Percentiles rank a stretch among this genome's conserved stretches.
These are phyloP conservation scores for Orobanche coerulescens DNA, from an alignment of 257 asterid genomes.

Conservation along the genomic window DNA sequence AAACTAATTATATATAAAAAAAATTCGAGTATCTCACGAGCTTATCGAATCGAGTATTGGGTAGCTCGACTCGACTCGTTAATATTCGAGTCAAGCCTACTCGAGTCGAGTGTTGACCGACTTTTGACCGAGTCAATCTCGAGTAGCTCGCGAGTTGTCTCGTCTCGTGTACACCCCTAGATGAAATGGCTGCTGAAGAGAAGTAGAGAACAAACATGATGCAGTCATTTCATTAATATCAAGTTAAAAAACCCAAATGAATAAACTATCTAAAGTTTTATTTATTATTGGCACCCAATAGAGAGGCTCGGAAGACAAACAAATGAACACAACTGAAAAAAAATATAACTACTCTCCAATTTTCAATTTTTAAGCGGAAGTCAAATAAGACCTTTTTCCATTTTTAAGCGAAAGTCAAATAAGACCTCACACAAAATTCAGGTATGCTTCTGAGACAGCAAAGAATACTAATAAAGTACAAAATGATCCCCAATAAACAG, in stretches of 20 bases:
- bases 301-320: neutral
- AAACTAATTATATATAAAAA: no score
- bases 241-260: neutral
- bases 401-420: neutral
- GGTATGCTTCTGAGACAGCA: neutral
- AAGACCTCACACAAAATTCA: conserved; percentile 6
- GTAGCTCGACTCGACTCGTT: no score
- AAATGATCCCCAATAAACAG: neutral
- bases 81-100: no score
- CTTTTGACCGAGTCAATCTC: no score
- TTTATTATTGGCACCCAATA: neutral
- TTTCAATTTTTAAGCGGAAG: neutral
- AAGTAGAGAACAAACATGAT: no score
- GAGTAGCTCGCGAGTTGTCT: no score
- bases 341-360: neutral
- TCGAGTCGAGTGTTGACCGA: no score
- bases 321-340: neutral
- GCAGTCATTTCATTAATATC: conserved; percentile 9
- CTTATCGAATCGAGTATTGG: no score
- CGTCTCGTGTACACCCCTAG: no score
- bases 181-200: no score
- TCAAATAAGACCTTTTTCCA: conserved; percentile 5
- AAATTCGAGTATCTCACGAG: no score
- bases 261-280: neutral
- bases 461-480: neutral